Percentiles rank a stretch among this genome's conserved stretches.
phyloP scores from a whole-genome alignment of 176 grass and related monocot genomes.

The Pontederia crassipes region DNA sequence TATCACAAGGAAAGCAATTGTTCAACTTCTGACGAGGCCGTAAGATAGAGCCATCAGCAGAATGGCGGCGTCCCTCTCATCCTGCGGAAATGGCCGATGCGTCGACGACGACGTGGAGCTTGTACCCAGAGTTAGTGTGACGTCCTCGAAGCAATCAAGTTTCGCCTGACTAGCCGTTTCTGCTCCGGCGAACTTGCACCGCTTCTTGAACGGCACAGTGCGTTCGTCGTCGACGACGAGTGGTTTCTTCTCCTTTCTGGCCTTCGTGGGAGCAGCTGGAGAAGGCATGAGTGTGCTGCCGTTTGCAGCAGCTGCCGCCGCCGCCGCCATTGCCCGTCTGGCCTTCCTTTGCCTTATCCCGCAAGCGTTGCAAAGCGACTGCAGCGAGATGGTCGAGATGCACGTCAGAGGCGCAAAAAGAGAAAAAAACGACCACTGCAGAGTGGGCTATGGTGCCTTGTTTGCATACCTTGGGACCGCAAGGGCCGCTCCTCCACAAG shows the following conservation, averaged over 20 bases:
- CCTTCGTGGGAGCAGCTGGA: slow-evolving; percentile 17
- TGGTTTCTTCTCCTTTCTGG: slow-evolving; percentile 58
- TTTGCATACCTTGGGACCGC: slow-evolving; percentile 78
- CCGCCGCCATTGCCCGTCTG: slow-evolving; percentile 54
- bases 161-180: not conserved
- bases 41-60: slow-evolving; percentile 89
- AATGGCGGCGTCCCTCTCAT: slow-evolving; percentile 91
- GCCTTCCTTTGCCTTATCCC: slow-evolving; percentile 98
- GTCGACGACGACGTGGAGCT: slow-evolving; percentile 23
- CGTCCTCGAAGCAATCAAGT: slow-evolving; percentile 36
- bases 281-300: slow-evolving; percentile 5
- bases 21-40: slow-evolving; percentile 63
- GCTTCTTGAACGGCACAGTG: slow-evolving; percentile 90
- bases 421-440: slow-evolving; percentile 1
- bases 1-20: slow-evolving; percentile 1
- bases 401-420: not conserved
- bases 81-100: slow-evolving; percentile 33
- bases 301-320: slow-evolving; percentile 7
- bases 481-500: slow-evolving; percentile 91
- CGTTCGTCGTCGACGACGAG: slow-evolving; percentile 33
- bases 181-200: slow-evolving; percentile 44
- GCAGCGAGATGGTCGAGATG: slow-evolving; percentile 30
- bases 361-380: slow-evolving; percentile 99
- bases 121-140: slow-evolving; percentile 42
- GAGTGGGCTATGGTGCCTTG: not conserved